Evolutionary conservation across 352 stramenopile species (phyloP).

Genomic region (Pythium volutum): DNA sequence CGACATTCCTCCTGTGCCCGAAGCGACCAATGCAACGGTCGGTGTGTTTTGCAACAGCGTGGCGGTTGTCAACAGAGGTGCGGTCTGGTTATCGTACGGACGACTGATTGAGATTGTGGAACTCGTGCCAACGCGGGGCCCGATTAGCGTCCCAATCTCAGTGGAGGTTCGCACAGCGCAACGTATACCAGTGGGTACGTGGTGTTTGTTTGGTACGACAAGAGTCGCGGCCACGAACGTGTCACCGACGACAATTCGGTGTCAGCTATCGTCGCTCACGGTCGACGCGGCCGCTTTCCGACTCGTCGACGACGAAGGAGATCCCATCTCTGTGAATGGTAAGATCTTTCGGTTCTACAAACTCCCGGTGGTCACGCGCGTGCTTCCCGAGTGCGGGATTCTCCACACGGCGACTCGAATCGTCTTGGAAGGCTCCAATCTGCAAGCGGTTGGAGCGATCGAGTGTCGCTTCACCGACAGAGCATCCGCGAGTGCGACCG

Average conservation of each 20-base stretch:
- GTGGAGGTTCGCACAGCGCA: conserved; percentile 2
- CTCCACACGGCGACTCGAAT: conserved; percentile 20
- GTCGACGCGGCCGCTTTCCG: conserved; percentile 4
- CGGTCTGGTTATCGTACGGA: conserved; percentile 13
- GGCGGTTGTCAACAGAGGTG: background rate
- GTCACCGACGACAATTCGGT: background rate
- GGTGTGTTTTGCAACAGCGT: conserved; percentile 7
- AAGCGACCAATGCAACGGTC: conserved; percentile 13
- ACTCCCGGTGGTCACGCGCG: background rate
- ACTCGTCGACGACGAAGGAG: conserved; percentile 5
- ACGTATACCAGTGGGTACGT: background rate
- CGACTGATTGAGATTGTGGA: conserved; percentile 8
- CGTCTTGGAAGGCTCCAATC: conserved; percentile 9
- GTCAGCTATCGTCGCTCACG: background rate
- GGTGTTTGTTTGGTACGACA: conserved; percentile 12
- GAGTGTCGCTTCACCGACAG: conserved; percentile 11
- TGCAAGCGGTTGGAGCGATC: conserved; percentile 8
- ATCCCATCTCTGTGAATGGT: conserved; percentile 19
- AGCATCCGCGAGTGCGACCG: background rate
- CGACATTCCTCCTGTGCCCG: conserved; percentile 5
- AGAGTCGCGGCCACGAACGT: background rate
- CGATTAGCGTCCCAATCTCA: background rate
- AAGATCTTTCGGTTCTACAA: conserved; percentile 22
- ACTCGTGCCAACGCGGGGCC: conserved; percentile 6
- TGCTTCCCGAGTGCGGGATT: conserved; percentile 12